Percentiles rank a stretch among this genome's conserved stretches.
Conservation (phyloP, 495 filamentous ascomycete species). For the Melanomma pulvis-pyrius region DNA sequence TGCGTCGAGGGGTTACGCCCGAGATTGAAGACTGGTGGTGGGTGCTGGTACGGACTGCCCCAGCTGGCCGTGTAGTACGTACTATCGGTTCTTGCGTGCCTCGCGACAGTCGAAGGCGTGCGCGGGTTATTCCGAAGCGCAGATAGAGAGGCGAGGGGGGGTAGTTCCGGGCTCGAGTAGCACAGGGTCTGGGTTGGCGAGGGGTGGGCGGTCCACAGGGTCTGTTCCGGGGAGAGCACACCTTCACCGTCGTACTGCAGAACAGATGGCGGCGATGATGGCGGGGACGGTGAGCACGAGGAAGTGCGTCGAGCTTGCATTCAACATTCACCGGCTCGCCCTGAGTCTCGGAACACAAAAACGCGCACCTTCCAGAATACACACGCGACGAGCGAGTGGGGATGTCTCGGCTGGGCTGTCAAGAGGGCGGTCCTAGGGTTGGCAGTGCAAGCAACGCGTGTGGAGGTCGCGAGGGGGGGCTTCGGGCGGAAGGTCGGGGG, state of each 20-base stretch:
- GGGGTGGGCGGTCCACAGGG: conserved; percentile 38
- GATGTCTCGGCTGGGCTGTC: conserved; percentile 10
- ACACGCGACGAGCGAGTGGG: conserved; percentile 23
- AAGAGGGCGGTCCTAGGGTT: conserved; percentile 17
- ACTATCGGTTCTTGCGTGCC: conserved; percentile 32
- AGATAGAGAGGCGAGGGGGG: conserved; percentile 34
- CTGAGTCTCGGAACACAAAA: conserved; percentile 7
- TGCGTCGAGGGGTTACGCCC: conserved; percentile 13
- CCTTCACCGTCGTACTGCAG: conserved; percentile 23
- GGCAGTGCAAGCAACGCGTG: conserved; percentile 33
- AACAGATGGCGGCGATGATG: conserved; percentile 37
- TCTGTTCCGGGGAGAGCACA: conserved; percentile 39
- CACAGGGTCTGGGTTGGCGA: conserved; percentile 41
- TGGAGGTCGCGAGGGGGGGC: conserved; percentile 28
- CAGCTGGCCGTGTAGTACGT: conserved; percentile 48
- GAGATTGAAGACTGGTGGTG: conserved; percentile 36
- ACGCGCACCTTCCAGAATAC: conserved; percentile 32
- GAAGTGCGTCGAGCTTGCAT: conserved; percentile 41
- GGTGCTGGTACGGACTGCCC: conserved; percentile 46
- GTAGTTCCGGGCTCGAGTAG: conserved; percentile 41
- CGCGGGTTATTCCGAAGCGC: conserved; percentile 26
- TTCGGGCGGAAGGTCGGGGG: conserved; percentile 29
- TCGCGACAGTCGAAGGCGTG: conserved; percentile 35
- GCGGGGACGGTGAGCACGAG: conserved; percentile 31
- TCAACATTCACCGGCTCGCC: conserved; percentile 33